Evolutionary conservation across 768 basidiomycete species (phyloP).

Genomic region (Russula earlei): DNA sequence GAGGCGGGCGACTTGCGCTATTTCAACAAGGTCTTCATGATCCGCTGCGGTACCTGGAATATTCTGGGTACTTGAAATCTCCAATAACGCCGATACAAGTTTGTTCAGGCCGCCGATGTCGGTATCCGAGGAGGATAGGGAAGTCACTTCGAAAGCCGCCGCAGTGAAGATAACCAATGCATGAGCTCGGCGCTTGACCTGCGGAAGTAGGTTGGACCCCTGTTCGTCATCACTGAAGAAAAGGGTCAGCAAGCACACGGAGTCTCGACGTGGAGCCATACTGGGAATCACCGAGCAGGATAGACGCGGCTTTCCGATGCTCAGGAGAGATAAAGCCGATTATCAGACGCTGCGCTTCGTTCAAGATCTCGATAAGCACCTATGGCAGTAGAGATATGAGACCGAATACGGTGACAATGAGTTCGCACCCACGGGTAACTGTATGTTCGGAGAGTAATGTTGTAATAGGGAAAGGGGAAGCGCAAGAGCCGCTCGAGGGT

Average conservation of each 20-base stretch:
- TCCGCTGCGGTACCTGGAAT: slow-evolving; percentile 25
- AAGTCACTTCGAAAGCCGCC: slow-evolving; percentile 35
- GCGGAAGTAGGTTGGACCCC: slow-evolving; percentile 33
- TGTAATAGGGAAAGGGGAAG: slow-evolving; percentile 62
- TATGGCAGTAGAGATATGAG: slow-evolving; percentile 24
- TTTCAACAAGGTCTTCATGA: slow-evolving; percentile 4
- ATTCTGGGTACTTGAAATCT: slow-evolving; percentile 33
- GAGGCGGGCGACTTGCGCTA: slow-evolving; percentile 14
- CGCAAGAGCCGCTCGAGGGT: slow-evolving; percentile 47
- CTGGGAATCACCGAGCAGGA: slow-evolving; percentile 51
- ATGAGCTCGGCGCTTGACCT: slow-evolving; percentile 51
- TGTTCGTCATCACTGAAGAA: slow-evolving; percentile 50
- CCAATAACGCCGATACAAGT: slow-evolving; percentile 41
- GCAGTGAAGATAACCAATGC: slow-evolving; percentile 59
- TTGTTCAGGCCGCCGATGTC: slow-evolving; percentile 28
- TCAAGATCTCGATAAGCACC: slow-evolving; percentile 55
- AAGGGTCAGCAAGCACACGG: neutral
- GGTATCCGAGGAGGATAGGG: slow-evolving; percentile 18
- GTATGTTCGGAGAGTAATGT: slow-evolving; percentile 38
- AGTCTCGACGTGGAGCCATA: slow-evolving; percentile 28
- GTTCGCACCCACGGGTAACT: slow-evolving; percentile 40
- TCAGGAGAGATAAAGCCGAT: slow-evolving; percentile 33
- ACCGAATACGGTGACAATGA: neutral
- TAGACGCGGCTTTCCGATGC: slow-evolving; percentile 24
- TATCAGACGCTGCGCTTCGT: slow-evolving; percentile 55